Base-by-base conservation (phyloP, 2,329 filamentous ascomycete genomes). In the Alternaria postmessia region DNA sequence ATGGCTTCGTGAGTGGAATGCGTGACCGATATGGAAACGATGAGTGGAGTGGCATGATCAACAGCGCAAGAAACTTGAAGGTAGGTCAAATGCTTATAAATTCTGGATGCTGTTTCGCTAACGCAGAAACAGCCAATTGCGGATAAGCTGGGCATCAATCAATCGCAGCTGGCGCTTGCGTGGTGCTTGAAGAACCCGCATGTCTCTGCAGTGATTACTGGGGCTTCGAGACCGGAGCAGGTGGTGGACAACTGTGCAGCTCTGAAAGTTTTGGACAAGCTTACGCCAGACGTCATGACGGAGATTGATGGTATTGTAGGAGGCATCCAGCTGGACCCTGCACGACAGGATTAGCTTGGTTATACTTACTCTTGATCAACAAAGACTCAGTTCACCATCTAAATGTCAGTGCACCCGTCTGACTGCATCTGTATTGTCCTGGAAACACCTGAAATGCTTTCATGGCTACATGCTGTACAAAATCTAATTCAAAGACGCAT, bases 101-200 rank as follows among this genome's bases (percentile, higher is more conserved):
- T 28, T 32, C 5, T 14, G 12, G 12, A 24, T 26, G 11, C 38
- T 8, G 26, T n/a, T 22, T 48, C 24, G 52, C 61, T 70, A 39
- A 71, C 47, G 5, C 55, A 7, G 9, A 6, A 22, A 18, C 30
- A 71, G 67, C 71, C 70, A 49, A 85, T 93, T 65, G 90, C 91
- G 3, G 85, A 91, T 34, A 85, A 83, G 70, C 80, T 93, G 36
- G 88, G 86, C 12, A 80, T 89, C 62, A 87, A 84, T 32, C 82
- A 86, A 59, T 81, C 71, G 5, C 65, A 68, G 41, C 53, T 79
- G 51, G 68, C 77, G 46, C 59, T 78, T 39, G 76, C 76, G 12
- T 79, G 75, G 75, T 73, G 73, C 54, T 49, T 76, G 51, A 78
- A 76, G 65, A 79, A 78, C 39, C 69, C 67, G 8, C 65, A 77